Percentiles rank a stretch among this genome's conserved stretches.
These are phyloP conservation scores for Chlamydomonas sphaeroides DNA, from an alignment of 139 green algal species.

Conservation along the genomic window DNA sequence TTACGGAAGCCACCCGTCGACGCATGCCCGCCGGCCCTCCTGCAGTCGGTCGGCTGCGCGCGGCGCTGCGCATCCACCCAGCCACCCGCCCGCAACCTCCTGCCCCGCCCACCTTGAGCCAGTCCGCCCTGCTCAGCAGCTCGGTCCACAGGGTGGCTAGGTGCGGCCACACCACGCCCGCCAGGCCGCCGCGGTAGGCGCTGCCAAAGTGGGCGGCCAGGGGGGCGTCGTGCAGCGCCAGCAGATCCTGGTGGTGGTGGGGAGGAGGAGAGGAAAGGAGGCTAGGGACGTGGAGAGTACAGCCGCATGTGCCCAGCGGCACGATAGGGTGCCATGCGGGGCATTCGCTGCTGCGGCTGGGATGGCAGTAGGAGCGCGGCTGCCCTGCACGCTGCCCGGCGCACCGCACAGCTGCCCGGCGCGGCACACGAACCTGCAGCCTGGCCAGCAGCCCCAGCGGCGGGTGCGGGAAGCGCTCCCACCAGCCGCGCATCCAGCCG, in stretches of 20 bases:
- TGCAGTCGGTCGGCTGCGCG: too few species aligned
- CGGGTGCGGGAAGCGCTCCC: slow-evolving; percentile 71
- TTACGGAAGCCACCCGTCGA: too few species aligned
- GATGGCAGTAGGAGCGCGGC: too few species aligned
- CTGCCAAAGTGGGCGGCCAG: slow-evolving; percentile 36
- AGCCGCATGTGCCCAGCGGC: too few species aligned
- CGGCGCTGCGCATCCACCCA: too few species aligned
- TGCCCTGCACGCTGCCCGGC: too few species aligned
- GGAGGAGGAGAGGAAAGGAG: too few species aligned
- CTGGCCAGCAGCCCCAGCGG: slow-evolving; percentile 61
- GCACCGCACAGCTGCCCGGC: too few species aligned
- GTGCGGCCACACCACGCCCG: slow-evolving; percentile 50
- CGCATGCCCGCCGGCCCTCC: too few species aligned
- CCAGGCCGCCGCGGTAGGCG: slow-evolving; percentile 27
- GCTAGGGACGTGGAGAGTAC: too few species aligned
- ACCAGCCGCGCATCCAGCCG: slow-evolving; percentile 61
- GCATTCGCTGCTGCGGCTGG: too few species aligned
- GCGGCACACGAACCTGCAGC: slow-evolving; percentile 41
- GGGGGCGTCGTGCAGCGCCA: slow-evolving; percentile 46
- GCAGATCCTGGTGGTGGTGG: slow-evolving; percentile 7
- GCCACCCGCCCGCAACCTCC: neutral
- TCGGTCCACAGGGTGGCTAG: slow-evolving; percentile 61
- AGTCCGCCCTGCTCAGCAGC: slow-evolving; percentile 56
- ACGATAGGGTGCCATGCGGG: too few species aligned
- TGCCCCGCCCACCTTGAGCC: slow-evolving; percentile 54